Base-by-base conservation (phyloP, 176 grass and related monocot species). In the Alopecurus myosuroides region DNA sequence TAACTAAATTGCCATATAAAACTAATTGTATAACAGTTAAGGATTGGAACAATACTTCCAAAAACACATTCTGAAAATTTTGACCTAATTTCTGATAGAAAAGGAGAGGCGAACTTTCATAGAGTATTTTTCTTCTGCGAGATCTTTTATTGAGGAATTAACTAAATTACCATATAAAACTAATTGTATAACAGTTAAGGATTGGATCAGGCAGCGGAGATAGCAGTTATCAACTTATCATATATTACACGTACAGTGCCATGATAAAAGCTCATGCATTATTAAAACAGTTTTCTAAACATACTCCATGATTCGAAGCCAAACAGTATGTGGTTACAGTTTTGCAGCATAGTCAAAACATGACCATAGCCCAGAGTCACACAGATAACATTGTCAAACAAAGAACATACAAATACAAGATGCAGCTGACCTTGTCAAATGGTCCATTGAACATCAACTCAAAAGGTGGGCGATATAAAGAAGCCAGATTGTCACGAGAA, bases 401-500 rank as follows among this genome's bases (percentile, higher is more conserved):
- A 6, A 15, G 30, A 56, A 75, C 61, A 58, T 36, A 71, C 46
- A 11, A 70, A 79, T 46, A 76, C 3, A 35, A 17, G 9, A 49
- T 49, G 46, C 46, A 18, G 46, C 46, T 49, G 46, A 96, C 97
- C 97, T 96, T 95, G 23, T 99, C 94, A 74, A 99, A 99, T 22
- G 91, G 86, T 3, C 97, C 97, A 75, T 96, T 94, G 90, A 88
- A 99, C 91, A 99, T 96, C 84, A 99, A 87, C 46, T 79, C 50
- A 87, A 92, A 96, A 81, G 97, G 97, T 1, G 93, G 97, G 45
- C 93, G 94, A 74, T 99, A 99, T 74, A 99, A 88, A 45, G 97
- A 90, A 60, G 97, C 97, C 58, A 99, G 89, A 40, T 94, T 99
- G 64, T 90, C 81, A 55, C 45, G 89, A 48, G 91, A 88, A 48